phyloP scores from a whole-genome alignment of 495 filamentous ascomycete species.

The Penicillium crystallinum region DNA sequence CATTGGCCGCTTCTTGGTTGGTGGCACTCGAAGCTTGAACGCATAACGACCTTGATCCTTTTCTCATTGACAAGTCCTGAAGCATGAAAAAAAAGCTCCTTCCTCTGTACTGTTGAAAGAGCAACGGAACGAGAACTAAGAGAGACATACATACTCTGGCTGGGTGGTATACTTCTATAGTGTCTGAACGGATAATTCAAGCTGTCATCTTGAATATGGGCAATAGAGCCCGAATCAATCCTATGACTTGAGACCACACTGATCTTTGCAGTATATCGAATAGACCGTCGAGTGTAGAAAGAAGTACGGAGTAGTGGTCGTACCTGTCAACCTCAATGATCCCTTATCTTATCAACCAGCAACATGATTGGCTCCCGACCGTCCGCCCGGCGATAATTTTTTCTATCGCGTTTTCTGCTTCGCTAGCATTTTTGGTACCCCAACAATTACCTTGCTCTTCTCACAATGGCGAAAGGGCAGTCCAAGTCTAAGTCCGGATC shows the following conservation, averaged over 20 bases:
- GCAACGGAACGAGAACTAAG: too few relatives aligned
- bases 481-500: not conserved
- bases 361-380: conserved; percentile 12
- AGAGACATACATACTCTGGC: too few relatives aligned
- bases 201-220: too few relatives aligned
- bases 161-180: too few relatives aligned
- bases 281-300: not conserved
- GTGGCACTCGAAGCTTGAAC: not conserved
- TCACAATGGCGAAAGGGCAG: conserved; percentile 19
- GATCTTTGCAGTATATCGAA: not conserved
- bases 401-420: conserved; percentile 11
- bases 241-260: too few relatives aligned
- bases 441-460: not conserved
- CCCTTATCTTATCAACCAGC: conserved; percentile 23
- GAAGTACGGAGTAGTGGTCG: not conserved
- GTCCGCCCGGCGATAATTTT: conserved; percentile 22
- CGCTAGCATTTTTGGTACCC: not conserved
- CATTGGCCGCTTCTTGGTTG: not conserved
- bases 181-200: too few relatives aligned
- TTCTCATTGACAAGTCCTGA: too few relatives aligned
- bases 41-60: not conserved
- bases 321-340: not conserved
- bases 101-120: too few relatives aligned
- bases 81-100: too few relatives aligned
- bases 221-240: too few relatives aligned